These are phyloP conservation scores for Pyrenochaeta sp. DNA, from an alignment of 2,329 filamentous ascomycete genomes.

Conservation along the genomic window DNA sequence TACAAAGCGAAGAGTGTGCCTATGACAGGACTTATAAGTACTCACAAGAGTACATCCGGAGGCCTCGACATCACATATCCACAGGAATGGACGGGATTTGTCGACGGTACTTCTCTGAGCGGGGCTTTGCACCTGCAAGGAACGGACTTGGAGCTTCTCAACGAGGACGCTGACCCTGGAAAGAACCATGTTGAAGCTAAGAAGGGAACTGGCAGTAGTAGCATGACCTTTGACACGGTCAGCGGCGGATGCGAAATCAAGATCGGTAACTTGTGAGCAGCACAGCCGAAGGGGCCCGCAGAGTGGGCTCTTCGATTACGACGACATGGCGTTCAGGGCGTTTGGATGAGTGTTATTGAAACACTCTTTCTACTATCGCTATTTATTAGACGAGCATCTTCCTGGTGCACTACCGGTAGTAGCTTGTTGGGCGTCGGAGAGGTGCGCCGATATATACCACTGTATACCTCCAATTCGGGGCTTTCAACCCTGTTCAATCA, in stretches of 20 bases:
- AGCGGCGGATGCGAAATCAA: slow-evolving; percentile 44
- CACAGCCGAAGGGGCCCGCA: no score
- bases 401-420: neutral
- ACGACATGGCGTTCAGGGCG: neutral
- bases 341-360: neutral
- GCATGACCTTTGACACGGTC: slow-evolving; percentile 44
- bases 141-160: slow-evolving; percentile 45
- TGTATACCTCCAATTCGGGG: no score
- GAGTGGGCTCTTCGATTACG: neutral
- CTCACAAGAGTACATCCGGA: slow-evolving; percentile 48
- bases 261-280: slow-evolving; percentile 36
- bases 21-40: slow-evolving; percentile 40
- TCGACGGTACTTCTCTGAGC: slow-evolving; percentile 48
- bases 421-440: neutral
- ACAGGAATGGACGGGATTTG: slow-evolving; percentile 52
- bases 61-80: slow-evolving; percentile 51
- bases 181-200: slow-evolving; percentile 48
- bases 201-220: slow-evolving; percentile 49
- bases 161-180: slow-evolving; percentile 35
- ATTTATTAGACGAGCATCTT: no score
- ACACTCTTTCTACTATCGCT: neutral
- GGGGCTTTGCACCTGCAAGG: slow-evolving; percentile 52
- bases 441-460: no score
- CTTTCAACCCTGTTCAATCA: no score
- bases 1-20: slow-evolving; percentile 37